phyloP scores from a whole-genome alignment of 306 rosid species.

The Quercus mongolica region DNA sequence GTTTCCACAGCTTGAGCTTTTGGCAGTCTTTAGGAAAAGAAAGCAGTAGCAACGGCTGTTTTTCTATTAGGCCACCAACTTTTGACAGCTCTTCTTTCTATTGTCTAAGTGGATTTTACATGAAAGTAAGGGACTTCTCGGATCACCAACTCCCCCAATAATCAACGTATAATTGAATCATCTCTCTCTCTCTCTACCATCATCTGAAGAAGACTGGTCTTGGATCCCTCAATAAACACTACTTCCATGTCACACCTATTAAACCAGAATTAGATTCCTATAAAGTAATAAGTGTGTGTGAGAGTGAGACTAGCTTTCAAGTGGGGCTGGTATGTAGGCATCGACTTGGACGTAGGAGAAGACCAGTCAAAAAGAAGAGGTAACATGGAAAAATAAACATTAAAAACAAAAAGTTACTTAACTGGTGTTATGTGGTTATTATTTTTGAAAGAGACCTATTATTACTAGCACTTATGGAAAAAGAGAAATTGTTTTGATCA shows the following conservation, averaged over 20 bases:
- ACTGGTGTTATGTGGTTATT: too few relatives aligned
- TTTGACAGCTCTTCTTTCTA: conserved; percentile 27
- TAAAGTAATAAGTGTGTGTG: too few relatives aligned
- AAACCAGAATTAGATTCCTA: too few relatives aligned
- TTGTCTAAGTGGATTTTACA: conserved; percentile 40
- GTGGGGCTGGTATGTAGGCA: too few relatives aligned
- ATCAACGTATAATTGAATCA: conserved; percentile 29
- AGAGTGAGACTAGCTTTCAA: too few relatives aligned
- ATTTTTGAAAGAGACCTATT: too few relatives aligned
- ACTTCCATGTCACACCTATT: not conserved
- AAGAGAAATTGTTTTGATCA: too few relatives aligned
- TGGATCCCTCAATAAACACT: not conserved
- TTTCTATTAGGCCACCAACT: conserved; percentile 38
- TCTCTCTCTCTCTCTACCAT: conserved; percentile 1
- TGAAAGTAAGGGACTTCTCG: conserved; percentile 83
- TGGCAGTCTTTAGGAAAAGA: conserved; percentile 64
- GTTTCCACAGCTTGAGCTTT: conserved; percentile 80
- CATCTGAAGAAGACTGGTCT: not conserved
- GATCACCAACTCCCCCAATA: conserved; percentile 34
- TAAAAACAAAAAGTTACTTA: too few relatives aligned
- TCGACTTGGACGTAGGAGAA: too few relatives aligned
- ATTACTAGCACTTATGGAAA: too few relatives aligned
- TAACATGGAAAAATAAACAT: too few relatives aligned
- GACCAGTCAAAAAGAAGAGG: too few relatives aligned
- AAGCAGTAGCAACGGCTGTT: conserved; percentile 35